Base-by-base conservation (phyloP, 768 basidiomycete genomes). In the Tylopilus plumbeoviolaceoides region DNA sequence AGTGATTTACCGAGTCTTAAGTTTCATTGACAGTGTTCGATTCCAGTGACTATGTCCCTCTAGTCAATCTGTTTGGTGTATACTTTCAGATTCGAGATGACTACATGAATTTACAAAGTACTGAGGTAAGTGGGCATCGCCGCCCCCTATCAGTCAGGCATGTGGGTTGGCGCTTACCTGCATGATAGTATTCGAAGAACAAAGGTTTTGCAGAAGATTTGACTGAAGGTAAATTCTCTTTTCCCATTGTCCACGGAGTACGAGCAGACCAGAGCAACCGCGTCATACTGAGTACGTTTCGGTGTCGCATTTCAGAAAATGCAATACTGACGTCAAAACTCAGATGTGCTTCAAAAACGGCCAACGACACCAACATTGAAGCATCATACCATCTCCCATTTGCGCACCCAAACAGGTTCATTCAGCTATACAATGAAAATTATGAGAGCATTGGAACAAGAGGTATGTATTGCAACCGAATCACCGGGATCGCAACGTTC, bases 81-180 rank as follows among this genome's bases (percentile, higher is more conserved):
- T 89, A 84, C 62, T 97, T 93, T 69, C 95, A 98, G 67, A 95
- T 98, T 59, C 75, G 94, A n/a, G 95, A 98, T 61, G 95, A 98
- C 67, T 89, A 94, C 43, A 92, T 95, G 89, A 98, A 98, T 62
- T 73, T 98, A 23, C 86, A 95, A 63, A 91, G 89, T 44, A 79
- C 80, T 17, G 83, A 94, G 76, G 93, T 92, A 60, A n/a, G 17
- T 40, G 31, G 11, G 4, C 17, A 17, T 28, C 9, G 3, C 20
- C 17, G 18, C 7, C 18, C 2, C 21, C n/a, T 10, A 15, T 42
- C 2, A 23, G n/a, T 36, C 18, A 6, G 15, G 9, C 15, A 28
- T 27, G 14, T n/a, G 2, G 10, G 33, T 9, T 4, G 33, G 23
- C 23, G 3, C 39, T 54, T 14, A 58, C 38, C 4, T 27, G 5